These are phyloP conservation scores for Russula dissimulans DNA, from an alignment of 768 basidiomycete species.

Conservation along the genomic window DNA sequence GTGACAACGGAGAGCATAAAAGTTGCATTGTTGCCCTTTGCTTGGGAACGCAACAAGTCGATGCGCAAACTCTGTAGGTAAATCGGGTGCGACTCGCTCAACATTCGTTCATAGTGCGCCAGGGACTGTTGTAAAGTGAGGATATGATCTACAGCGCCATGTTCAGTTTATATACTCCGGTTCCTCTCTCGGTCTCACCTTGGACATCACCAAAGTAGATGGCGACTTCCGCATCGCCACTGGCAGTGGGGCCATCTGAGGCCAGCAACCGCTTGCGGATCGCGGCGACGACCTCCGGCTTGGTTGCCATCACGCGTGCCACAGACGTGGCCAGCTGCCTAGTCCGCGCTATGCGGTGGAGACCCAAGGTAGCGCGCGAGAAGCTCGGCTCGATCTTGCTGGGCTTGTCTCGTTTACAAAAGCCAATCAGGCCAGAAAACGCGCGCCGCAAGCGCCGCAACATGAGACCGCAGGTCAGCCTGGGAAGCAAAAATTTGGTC, in stretches of 20 bases:
- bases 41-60: constrained; percentile 47
- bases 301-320: constrained; percentile 63
- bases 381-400: not conserved
- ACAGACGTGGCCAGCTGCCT: constrained; percentile 73
- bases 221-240: constrained; percentile 57
- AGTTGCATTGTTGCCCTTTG: constrained; percentile 55
- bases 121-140: constrained; percentile 78
- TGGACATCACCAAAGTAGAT: constrained; percentile 90
- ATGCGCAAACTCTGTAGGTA: constrained; percentile 73
- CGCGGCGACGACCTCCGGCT: constrained; percentile 74
- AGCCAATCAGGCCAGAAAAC: not conserved
- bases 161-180: not conserved
- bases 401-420: not conserved
- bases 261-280: constrained; percentile 64
- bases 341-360: constrained; percentile 72
- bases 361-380: constrained; percentile 37
- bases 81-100: constrained; percentile 80
- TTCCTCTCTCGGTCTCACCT: constrained; percentile 37
- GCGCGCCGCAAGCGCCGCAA: constrained; percentile 32
- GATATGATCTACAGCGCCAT: constrained; percentile 68
- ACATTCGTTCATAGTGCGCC: constrained; percentile 77
- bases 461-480: constrained; percentile 25
- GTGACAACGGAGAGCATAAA: constrained; percentile 58
- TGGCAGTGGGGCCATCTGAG: constrained; percentile 28
- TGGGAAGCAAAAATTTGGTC: constrained; percentile 22